Evolutionary conservation across 495 filamentous ascomycete species (phyloP), one percentile per base, ranked within the genome.

Genomic region (Physcia stellaris): DNA sequence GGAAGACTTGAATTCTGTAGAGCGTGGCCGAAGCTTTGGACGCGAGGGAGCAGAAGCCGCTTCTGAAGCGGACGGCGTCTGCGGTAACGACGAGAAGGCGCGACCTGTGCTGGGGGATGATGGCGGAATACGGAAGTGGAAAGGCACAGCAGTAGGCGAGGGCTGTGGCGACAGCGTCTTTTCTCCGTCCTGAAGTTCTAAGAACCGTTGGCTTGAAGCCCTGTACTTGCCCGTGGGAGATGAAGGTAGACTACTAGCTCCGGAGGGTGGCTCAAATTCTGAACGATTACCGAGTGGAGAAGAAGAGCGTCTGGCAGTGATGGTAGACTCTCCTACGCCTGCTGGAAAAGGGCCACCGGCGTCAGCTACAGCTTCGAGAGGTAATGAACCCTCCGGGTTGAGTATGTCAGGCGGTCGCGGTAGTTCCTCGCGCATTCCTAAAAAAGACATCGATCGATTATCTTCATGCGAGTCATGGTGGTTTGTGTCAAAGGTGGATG

Each of bases 391-490:
- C 15, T 22, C 24, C 32, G 24, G 32, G 18, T n/a, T n/a, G n/a
- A n/a, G n/a, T n/a, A 32, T 37, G 29, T 49, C 36, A 49, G 49
- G 46, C 30, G 43, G 40, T 22, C 27, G 42, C 56, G 59, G 64
- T 57, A 64, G 58, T 61, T 64, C 63, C 52, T 60, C 62, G 63
- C 62, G 48, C 45, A 59, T 55, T 43, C 48, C 63, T 68, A 71
- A 66, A 64, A 67, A 68, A 66, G 60, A 58, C 53, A 50, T 40
- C 22, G 53, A 40, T 37, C 62, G 49, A 43, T 61, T 49, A 36
- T 53, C 52, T 24, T 40, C n/a, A n/a, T n/a, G n/a, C n/a, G 18
- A 19, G 24, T 17, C 42, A 31, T 36, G 19, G 35, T 23, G 16
- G 12, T 15, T 17, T 32, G 4, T n/a, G n/a, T n/a, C n/a, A n/a